Evolutionary conservation across 208 protist species (phyloP).

Genomic region (Trypanosoma melophagium): DNA sequence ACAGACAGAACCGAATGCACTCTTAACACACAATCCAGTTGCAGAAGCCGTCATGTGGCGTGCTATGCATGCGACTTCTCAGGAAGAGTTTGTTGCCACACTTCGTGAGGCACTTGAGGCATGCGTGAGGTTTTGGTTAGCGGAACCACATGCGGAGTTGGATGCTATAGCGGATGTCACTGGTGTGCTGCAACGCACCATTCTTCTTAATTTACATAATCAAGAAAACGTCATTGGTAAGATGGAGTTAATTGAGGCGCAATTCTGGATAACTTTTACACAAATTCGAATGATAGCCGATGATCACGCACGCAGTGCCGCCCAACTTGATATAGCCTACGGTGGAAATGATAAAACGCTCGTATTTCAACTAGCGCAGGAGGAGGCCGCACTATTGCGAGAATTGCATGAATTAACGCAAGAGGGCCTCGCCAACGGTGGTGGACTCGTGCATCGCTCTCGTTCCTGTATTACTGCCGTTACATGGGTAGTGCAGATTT

Average conservation of each 20-base stretch:
- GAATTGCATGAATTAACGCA: constrained; percentile 33
- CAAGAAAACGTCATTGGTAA: background rate
- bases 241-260: constrained; percentile 46
- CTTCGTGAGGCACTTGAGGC: constrained; percentile 46
- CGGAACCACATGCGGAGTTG: constrained; percentile 41
- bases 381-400: constrained; percentile 49
- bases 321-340: constrained; percentile 44
- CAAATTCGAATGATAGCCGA: constrained; percentile 36
- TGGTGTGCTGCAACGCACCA: constrained; percentile 51
- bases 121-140: constrained; percentile 63
- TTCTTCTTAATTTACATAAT: constrained; percentile 35
- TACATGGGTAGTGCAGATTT: constrained; percentile 44
- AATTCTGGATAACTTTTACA: constrained; percentile 62
- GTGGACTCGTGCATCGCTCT: constrained; percentile 46
- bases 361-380: constrained; percentile 62
- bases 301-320: constrained; percentile 44
- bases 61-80: constrained; percentile 65
- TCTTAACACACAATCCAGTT: constrained; percentile 64
- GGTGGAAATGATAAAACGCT: constrained; percentile 40
- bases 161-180: constrained; percentile 73
- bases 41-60: constrained; percentile 79
- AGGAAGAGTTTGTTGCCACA: constrained; percentile 41
- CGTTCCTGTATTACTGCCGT: constrained; percentile 53
- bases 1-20: constrained; percentile 31
- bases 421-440: constrained; percentile 45